Conservation (phyloP, 1,139 yeast genomes). For the Fermentozyma sake region DNA sequence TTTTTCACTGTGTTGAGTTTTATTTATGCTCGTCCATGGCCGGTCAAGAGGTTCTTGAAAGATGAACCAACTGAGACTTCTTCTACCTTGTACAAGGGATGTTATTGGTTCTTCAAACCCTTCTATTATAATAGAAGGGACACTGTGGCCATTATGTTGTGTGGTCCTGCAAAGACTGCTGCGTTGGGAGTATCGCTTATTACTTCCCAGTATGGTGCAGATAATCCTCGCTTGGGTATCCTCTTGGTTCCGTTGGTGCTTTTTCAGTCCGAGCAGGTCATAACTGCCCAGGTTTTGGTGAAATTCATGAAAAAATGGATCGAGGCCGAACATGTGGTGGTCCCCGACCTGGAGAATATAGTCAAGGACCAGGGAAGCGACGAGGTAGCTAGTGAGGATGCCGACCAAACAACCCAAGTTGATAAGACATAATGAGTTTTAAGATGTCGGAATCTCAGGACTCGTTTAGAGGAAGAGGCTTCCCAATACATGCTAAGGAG, state of each 20-base stretch:
- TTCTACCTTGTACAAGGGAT: conserved; percentile 35
- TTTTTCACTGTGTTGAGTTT: conserved; percentile 66
- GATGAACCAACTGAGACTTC: conserved; percentile 43
- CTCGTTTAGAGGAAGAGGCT: too few species aligned
- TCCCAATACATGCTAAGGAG: too few species aligned
- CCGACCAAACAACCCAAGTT: too few species aligned
- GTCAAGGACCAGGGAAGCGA: conserved; percentile 3
- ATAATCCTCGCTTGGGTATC: conserved; percentile 59
- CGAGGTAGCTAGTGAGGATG: too few species aligned
- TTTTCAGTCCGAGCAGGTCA: conserved; percentile 83
- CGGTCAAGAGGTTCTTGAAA: conserved; percentile 40
- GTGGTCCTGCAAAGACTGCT: conserved; percentile 93
- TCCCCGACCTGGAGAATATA: conserved; percentile 4
- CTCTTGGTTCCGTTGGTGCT: conserved; percentile 76
- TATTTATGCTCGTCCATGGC: conserved; percentile 57
- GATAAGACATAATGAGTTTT: too few species aligned
- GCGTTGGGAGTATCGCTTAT: conserved; percentile 83
- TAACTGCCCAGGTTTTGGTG: conserved; percentile 67
- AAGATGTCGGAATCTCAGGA: too few species aligned
- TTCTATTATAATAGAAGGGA: conserved; percentile 69
- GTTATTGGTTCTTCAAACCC: conserved; percentile 48
- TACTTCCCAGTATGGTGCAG: conserved; percentile 72
- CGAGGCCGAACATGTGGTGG: conserved; percentile 28
- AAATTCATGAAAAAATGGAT: conserved; percentile 67
- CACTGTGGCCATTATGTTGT: conserved; percentile 74